Evolutionary conservation across 768 basidiomycete genomes (phyloP), one percentile per base, ranked within the genome.

Genomic region (Strobilomyces echinocephalus): DNA sequence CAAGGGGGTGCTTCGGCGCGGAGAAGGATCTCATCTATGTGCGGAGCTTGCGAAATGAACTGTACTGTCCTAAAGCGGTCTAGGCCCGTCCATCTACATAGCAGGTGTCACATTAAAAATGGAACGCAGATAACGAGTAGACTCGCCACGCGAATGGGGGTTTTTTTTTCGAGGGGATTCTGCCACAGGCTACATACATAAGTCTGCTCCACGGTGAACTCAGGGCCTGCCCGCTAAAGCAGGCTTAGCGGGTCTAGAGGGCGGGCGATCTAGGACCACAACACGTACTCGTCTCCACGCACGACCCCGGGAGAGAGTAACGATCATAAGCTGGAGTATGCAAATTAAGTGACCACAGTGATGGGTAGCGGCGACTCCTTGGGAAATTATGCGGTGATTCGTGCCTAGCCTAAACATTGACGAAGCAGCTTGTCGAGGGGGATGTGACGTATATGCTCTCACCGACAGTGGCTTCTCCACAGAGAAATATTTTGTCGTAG

Each of bases 51-150:
- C 34, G 43, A 55, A 46, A 58, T 58, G 45, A 56, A 49, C 24
- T 49, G 38, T 26, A 49, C 24, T 49, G 38, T 26, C 54, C 38
- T 42, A 55, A 67, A 55, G 34, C 16, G 31, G 55, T 12, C 31
- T 49, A 53, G 49, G 30, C 28, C 30, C 15, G 15, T 10, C 12
- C 5, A 18, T 24, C 24, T 24, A 24, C 24, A n/a, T 30, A 31
- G 26, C 12, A 28, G n/a, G 18, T 51, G 41, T 31, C 41, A 30
- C 24, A 33, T 31, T 18, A 35, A 28, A 26, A 20, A 24, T 33
- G 30, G 24, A n/a, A 28, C 33, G 6, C 36, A 21, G 49, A 47
- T 26, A 42, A 5, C 38, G 20, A 31, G 21, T 21, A 12, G 26
- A 18, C 30, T 43, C 51, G 11, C 35, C 31, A 16, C 30, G 14